A percentile compares a stretch with the other conserved stretches of the same genome.
These are phyloP conservation scores for Naumovozyma dairenensis DNA, from an alignment of 805 yeast species.

Conservation along the genomic window DNA sequence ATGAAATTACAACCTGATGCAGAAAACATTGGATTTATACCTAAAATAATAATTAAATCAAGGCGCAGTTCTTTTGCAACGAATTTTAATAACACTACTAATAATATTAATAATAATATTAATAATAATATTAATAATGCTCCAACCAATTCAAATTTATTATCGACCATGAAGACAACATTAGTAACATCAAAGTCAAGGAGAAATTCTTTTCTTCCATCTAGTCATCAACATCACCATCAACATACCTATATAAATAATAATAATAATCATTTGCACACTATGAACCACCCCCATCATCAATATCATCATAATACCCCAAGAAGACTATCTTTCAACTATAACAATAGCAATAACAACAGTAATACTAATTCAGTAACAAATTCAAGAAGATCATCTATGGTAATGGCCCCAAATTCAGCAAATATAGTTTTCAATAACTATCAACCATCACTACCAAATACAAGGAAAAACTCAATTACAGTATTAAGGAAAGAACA, in stretches of 20 bases:
- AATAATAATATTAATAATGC: not conserved
- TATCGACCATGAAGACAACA: slow-evolving; percentile 11
- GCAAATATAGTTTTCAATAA: not conserved
- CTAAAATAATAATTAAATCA: slow-evolving; percentile 28
- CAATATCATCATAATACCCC: slow-evolving; percentile 7
- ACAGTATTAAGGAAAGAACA: not conserved
- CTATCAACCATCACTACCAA: not conserved
- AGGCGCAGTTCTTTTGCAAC: slow-evolving; percentile 26
- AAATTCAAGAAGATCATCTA: slow-evolving; percentile 17
- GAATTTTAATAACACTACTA: slow-evolving; percentile 1
- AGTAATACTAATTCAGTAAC: not conserved
- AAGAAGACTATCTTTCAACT: slow-evolving; percentile 24
- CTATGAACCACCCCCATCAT: too few relatives aligned
- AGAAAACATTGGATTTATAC: slow-evolving; percentile 28
- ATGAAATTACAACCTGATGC: slow-evolving; percentile 11
- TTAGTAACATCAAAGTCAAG: slow-evolving; percentile 20
- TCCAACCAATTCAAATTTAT: slow-evolving; percentile 1
- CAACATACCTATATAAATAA: not conserved
- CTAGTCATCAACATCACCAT: not conserved
- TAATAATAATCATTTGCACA: not conserved
- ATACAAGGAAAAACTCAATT: slow-evolving; percentile 10
- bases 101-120: not conserved
- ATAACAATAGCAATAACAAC: not conserved
- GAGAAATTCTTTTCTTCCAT: slow-evolving; percentile 19
- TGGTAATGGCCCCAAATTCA: slow-evolving; percentile 13